Evolutionary conservation across 2,329 filamentous ascomycete species (phyloP), one percentile per base, ranked within the genome.

Genomic region (Colletotrichum cereale): DNA sequence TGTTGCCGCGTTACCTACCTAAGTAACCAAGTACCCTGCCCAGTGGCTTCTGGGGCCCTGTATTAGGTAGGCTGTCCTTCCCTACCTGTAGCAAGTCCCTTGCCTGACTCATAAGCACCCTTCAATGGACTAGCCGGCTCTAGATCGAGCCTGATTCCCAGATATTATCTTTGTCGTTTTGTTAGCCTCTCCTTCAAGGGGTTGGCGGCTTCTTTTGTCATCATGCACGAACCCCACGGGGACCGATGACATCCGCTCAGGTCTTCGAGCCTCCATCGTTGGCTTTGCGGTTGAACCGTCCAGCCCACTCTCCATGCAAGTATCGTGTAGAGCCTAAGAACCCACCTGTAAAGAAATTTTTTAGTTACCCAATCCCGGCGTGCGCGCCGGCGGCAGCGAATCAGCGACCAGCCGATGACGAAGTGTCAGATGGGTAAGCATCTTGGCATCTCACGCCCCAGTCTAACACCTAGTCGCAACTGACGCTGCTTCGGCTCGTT

Each of bases 331-430:
- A 36, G 29, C 53, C 44, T 53, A 53, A 53, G 52, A 63, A 60
- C 58, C 58, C 29, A 24, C 21, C 42, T 14, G 21, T 11, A 42
- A 31, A 55, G 66, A 72, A 72, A 64, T 64, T 31, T 68, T 60
- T 64, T 69, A 69, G 58, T 40, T 68, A 53, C 53, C 26, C 31
- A n/a, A 60, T 64, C 69, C 65, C 26, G 66, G 66, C 42, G n/a
- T 40, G 53, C 31, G 44, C 68, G 65, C 52, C 3, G 24, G 60
- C 65, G 38, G 26, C 42, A 68, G 53, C 69, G 69, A 64, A 72
- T 72, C 65, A 69, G 65, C 31, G 24, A 42, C 40, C 36, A 26
- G 52, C 65, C 47, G 21, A 68, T 71, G 58, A 71, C 65, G 65
- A 60, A 68, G 38, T 67, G 64, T 52, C 64, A 57, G 64, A 52